Evolutionary conservation across 2,329 filamentous ascomycete genomes (phyloP).

Genomic region (Ceratocystis variospora): DNA sequence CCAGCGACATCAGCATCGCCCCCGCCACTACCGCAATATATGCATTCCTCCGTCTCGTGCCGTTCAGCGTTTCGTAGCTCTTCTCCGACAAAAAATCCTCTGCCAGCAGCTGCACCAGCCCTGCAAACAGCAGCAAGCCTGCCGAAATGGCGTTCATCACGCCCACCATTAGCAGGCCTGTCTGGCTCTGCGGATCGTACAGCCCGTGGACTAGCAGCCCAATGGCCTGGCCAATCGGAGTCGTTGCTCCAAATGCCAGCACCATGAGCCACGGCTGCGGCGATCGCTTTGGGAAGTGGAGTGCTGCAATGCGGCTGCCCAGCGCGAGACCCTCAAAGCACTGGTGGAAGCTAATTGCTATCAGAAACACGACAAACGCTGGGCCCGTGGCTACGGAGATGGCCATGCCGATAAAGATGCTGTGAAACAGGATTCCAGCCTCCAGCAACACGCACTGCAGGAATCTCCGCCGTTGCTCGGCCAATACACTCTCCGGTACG

Average conservation of each 20-base stretch:
- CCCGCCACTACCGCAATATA: conserved; percentile 50
- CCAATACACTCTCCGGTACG: conserved; percentile 25
- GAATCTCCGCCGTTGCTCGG: conserved; percentile 52
- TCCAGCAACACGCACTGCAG: conserved; percentile 69
- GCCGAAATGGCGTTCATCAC: conserved; percentile 79
- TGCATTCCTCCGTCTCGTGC: conserved; percentile 46
- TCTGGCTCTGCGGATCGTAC: conserved; percentile 65
- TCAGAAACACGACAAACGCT: conserved; percentile 63
- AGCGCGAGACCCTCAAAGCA: conserved; percentile 81
- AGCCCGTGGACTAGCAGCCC: conserved; percentile 63
- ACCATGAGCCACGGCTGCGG: conserved; percentile 74
- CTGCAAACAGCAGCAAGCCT: conserved; percentile 67
- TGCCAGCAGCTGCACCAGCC: conserved; percentile 68
- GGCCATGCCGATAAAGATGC: conserved; percentile 77
- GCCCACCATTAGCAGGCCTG: conserved; percentile 67
- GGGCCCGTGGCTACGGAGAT: conserved; percentile 68
- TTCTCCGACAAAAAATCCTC: conserved; percentile 72
- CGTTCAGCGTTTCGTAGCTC: conserved; percentile 53
- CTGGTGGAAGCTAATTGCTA: conserved; percentile 74
- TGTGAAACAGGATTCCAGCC: conserved; percentile 74
- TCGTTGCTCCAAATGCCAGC: conserved; percentile 60
- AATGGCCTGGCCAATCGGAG: conserved; percentile 71
- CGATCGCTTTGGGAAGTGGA: conserved; percentile 62
- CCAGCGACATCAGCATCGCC: conserved; percentile 54
- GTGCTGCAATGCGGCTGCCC: conserved; percentile 58